phyloP scores from a whole-genome alignment of 1,284 basidiomycete genomes.

The Veloporphyrellus conicus region DNA sequence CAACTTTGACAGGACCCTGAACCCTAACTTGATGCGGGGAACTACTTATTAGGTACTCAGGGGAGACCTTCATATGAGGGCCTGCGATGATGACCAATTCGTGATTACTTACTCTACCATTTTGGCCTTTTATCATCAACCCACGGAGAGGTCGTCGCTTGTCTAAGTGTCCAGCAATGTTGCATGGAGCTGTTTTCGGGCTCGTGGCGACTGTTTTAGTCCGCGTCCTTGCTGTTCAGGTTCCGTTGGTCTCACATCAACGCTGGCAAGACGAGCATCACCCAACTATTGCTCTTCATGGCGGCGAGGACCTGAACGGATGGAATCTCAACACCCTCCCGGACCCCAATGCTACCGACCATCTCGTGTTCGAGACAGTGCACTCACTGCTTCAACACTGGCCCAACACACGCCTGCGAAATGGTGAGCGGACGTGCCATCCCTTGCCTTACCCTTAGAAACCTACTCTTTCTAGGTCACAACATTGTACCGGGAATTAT shows the following conservation, averaged over 20 bases:
- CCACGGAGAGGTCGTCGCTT: too few species aligned
- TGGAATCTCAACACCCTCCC: slow-evolving; percentile 23
- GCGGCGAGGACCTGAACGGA: background rate
- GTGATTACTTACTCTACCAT: too few species aligned
- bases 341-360: slow-evolving; percentile 17
- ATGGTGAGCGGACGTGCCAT: slow-evolving; percentile 30
- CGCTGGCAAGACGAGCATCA: background rate
- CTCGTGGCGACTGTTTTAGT: background rate
- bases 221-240: slow-evolving; percentile 8
- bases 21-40: too few species aligned
- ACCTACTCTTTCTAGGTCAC: slow-evolving; percentile 34
- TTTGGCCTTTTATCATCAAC: too few species aligned
- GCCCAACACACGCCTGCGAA: slow-evolving; percentile 49
- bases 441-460: background rate
- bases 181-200: too few species aligned
- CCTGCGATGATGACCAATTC: too few species aligned
- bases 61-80: too few species aligned
- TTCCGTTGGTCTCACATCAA: slow-evolving; percentile 6
- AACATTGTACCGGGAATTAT: slow-evolving; percentile 41
- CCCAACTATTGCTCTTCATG: background rate
- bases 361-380: slow-evolving; percentile 31
- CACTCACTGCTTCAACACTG: slow-evolving; percentile 42
- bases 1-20: too few species aligned
- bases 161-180: too few species aligned
- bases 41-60: too few species aligned